Conservation (phyloP, 2,329 filamentous ascomycete species). For the Diplodia corticola region DNA sequence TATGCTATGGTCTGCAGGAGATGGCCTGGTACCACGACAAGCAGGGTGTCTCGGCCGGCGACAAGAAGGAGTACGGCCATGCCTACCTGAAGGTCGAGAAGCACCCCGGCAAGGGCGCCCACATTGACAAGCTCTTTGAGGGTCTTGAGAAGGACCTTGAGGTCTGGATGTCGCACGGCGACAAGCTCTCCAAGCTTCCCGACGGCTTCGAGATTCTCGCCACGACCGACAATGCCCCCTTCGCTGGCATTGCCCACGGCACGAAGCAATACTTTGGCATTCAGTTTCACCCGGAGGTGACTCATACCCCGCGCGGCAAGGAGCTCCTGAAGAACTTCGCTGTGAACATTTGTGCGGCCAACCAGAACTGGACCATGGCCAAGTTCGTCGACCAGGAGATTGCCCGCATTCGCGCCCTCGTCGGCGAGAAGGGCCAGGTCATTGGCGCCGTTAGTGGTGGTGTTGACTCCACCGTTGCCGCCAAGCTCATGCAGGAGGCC, state of each 20-base stretch:
- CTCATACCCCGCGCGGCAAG: constrained; percentile 68
- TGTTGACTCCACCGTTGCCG: constrained; percentile 86
- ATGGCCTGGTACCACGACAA: constrained; percentile 69
- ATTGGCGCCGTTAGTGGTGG: constrained; percentile 79
- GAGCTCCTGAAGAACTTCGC: constrained; percentile 80
- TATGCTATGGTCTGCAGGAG: constrained; percentile 69
- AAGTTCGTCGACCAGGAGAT: constrained; percentile 83
- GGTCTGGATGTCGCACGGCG: constrained; percentile 85
- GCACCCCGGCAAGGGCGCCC: constrained; percentile 55
- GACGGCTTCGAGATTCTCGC: constrained; percentile 72
- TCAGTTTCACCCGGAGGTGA: constrained; percentile 89
- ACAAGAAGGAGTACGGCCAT: constrained; percentile 70
- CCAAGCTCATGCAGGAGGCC: constrained; percentile 80
- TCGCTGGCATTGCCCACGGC: constrained; percentile 75
- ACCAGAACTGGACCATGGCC: constrained; percentile 80
- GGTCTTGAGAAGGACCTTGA: constrained; percentile 70
- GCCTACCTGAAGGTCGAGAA: constrained; percentile 63
- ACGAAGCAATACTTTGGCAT: constrained; percentile 73
- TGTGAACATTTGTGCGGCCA: constrained; percentile 75
- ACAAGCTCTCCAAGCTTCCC: constrained; percentile 78
- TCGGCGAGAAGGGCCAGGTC: constrained; percentile 80
- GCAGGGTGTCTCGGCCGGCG: constrained; percentile 65
- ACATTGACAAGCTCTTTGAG: constrained; percentile 77
- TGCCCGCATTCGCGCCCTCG: constrained; percentile 72
- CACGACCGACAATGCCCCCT: constrained; percentile 73